phyloP scores from a whole-genome alignment of 768 basidiomycete genomes.

The Tricholoma terreum region DNA sequence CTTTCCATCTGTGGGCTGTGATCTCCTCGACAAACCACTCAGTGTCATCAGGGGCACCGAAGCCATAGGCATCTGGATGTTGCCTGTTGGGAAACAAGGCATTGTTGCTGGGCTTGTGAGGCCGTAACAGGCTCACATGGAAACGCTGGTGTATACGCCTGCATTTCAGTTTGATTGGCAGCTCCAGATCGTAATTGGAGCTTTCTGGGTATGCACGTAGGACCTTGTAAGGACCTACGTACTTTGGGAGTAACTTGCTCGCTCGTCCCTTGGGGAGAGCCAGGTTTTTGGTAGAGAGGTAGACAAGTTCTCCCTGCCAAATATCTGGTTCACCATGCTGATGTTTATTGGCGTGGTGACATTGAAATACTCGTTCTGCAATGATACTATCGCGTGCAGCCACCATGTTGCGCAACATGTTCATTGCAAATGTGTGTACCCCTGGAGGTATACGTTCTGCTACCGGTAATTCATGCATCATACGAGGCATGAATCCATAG shows the following conservation, averaged over 20 bases:
- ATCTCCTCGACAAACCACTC: background rate
- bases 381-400: background rate
- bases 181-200: background rate
- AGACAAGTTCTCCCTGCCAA: background rate
- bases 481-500: slow-evolving; percentile 20
- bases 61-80: background rate
- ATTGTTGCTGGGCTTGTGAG: background rate
- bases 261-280: background rate
- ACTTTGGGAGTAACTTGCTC: slow-evolving; percentile 1
- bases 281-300: background rate
- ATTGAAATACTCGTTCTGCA: background rate
- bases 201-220: background rate
- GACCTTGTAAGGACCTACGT: background rate
- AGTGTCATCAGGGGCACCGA: background rate
- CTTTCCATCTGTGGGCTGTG: background rate
- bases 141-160: background rate
- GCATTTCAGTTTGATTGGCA: background rate
- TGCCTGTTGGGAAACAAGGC: background rate
- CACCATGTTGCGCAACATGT: background rate
- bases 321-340: background rate
- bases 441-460: background rate
- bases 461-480: slow-evolving; percentile 9
- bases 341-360: background rate
- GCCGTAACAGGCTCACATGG: background rate
- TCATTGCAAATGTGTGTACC: background rate